These are phyloP conservation scores for Chaetomium cochliodes DNA, from an alignment of 495 filamentous ascomycete genomes.

Conservation along the genomic window DNA sequence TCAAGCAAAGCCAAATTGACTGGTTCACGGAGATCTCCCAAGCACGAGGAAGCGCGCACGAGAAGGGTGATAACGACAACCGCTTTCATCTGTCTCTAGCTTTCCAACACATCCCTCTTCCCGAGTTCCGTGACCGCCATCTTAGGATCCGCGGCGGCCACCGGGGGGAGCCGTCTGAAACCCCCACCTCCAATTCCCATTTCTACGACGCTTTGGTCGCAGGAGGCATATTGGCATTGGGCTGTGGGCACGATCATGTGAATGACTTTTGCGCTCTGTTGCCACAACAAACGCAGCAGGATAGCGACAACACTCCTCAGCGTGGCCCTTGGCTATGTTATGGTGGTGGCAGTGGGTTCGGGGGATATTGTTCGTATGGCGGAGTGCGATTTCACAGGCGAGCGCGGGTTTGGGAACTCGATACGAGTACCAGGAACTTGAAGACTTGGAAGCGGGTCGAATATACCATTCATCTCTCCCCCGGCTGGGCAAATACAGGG, in stretches of 20 bases:
- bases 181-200: slow-evolving; percentile 4
- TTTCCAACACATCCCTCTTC: slow-evolving; percentile 1
- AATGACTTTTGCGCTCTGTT: slow-evolving; percentile 7
- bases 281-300: slow-evolving; percentile 6
- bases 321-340: not conserved
- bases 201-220: slow-evolving; percentile 4
- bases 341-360: slow-evolving; percentile 5
- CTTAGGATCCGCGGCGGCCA: slow-evolving; percentile 1
- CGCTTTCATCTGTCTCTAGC: not conserved
- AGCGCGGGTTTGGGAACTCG: slow-evolving; percentile 5
- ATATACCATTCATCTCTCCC: too few relatives aligned
- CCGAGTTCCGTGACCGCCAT: slow-evolving; percentile 6
- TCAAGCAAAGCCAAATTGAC: slow-evolving; percentile 9
- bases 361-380: slow-evolving; percentile 5
- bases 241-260: slow-evolving; percentile 2
- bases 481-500: too few relatives aligned
- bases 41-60: not conserved
- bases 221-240: slow-evolving; percentile 1
- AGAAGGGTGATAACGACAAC: slow-evolving; percentile 3
- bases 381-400: not conserved
- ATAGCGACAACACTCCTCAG: slow-evolving; percentile 4
- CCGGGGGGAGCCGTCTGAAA: slow-evolving; percentile 3
- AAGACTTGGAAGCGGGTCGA: slow-evolving; percentile 9
- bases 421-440: slow-evolving; percentile 1
- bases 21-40: not conserved